Evolutionary conservation across 495 filamentous ascomycete genomes (phyloP), one percentile per base, ranked within the genome.

Genomic region (Aspergillus baeticus): DNA sequence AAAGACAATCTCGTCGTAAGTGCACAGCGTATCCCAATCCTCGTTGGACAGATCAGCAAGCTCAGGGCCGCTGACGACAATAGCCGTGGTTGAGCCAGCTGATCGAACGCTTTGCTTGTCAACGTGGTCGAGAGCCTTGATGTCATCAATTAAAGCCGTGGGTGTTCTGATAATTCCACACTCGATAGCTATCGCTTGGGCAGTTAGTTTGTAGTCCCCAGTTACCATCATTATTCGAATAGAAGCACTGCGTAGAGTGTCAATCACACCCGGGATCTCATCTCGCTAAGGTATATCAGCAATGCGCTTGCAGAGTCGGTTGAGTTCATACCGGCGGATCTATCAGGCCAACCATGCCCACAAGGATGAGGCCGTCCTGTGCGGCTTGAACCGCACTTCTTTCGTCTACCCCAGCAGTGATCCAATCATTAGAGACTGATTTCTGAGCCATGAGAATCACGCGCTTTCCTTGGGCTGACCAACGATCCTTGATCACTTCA

Each of bases 191-290:
- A 89, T 88, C 10, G 86, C 83, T 51, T 80, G 72, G 0, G 86
- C 86, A 0, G 87, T 90, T 23, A 86, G 77, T 17, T 81, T 81
- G 52, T 84, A 87, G 64, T 91, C 86, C 29, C 87, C 86, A 14
- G 86, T 90, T 1, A 71, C 59, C 86, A 88, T 89, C 58, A 87
- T 84, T 29, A 88, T 77, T 17, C 81, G 73, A 37, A 88, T 85
- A 8, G 83, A 81, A 8, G 86, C 86, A 1, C 79, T 74, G 36
- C 84, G 76, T 7, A 87, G 70, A 6, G 74, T 84, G 8, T 63
- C 61, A 21, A 88, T 72, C 2, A 87, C 85, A 4, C 77, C 75
- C 0, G 81, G 79, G 29, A 87, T 88, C 63, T 89, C 87, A 1
- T 79, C 75, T 20, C 85, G 77, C 50, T 53, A 31, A 5, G 10